Conservation (phyloP, 306 rosid genomes). For the Cucumis hystrix region DNA sequence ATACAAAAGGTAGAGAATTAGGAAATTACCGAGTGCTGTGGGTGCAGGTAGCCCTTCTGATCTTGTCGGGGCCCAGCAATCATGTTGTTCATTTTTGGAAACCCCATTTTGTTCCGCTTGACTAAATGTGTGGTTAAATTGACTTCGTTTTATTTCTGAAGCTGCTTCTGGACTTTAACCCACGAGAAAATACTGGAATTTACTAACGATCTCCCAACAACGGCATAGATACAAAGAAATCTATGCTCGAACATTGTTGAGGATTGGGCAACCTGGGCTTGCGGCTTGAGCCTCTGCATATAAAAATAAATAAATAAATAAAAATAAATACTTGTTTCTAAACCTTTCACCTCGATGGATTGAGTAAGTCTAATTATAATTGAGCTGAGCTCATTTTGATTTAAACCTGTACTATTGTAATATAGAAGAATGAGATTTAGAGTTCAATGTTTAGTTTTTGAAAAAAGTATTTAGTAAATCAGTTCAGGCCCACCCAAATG, state of each 20-base stretch:
- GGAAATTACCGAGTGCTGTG: neutral
- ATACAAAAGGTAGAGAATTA: neutral
- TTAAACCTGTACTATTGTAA: neutral
- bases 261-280: no score
- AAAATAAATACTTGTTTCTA: no score
- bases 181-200: neutral
- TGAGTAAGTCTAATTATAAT: no score
- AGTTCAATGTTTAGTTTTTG: neutral
- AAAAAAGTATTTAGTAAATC: no score
- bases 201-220: neutral
- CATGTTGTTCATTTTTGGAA: neutral
- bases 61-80: neutral
- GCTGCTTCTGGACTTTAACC: neutral
- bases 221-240: neutral
- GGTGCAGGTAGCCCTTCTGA: neutral
- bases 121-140: neutral
- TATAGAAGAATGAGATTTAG: neutral
- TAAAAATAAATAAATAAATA: no score
- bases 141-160: neutral
- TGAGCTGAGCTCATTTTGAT: neutral
- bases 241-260: neutral
- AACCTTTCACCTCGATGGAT: no score
- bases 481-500: no score
- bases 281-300: no score
- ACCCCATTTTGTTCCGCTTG: neutral